Percentiles rank a stretch among this genome's conserved stretches.
Conservation (phyloP, 345 rosid species). For the Aegle marmelos region DNA sequence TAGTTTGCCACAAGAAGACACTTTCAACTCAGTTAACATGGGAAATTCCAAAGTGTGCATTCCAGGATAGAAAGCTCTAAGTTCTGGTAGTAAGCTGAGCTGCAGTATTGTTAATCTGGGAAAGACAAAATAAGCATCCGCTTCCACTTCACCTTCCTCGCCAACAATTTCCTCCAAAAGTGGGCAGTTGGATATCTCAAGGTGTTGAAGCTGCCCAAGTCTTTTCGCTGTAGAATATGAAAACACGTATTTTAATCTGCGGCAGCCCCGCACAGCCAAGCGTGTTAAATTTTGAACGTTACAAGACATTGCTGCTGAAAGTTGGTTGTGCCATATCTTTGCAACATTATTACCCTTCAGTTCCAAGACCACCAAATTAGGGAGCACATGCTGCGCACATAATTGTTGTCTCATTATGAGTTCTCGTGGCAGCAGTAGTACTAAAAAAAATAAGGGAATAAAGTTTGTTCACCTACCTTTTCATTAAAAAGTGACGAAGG, state of each 20-base stretch:
- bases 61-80: not conserved
- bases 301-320: not conserved
- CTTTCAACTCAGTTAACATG: not conserved
- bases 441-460: not conserved
- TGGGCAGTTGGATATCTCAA: not conserved
- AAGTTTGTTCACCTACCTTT: not conserved
- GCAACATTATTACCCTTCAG: not conserved
- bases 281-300: not conserved
- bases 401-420: not conserved
- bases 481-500: not conserved
- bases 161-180: not conserved
- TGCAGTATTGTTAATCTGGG: not conserved
- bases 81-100: not conserved
- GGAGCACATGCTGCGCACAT: constrained; percentile 16
- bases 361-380: constrained; percentile 11
- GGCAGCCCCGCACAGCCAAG: not conserved
- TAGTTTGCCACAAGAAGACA: not conserved
- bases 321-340: constrained; percentile 10
- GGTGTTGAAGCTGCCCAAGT: not conserved
- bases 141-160: not conserved
- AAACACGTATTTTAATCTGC: not conserved
- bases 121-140: not conserved
- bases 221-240: not conserved
- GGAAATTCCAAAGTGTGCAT: not conserved
- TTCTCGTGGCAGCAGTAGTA: not conserved